Evolutionary conservation across 108 stramenopile genomes (phyloP).

Genomic region (Mayamaea pseudoterrestris): DNA sequence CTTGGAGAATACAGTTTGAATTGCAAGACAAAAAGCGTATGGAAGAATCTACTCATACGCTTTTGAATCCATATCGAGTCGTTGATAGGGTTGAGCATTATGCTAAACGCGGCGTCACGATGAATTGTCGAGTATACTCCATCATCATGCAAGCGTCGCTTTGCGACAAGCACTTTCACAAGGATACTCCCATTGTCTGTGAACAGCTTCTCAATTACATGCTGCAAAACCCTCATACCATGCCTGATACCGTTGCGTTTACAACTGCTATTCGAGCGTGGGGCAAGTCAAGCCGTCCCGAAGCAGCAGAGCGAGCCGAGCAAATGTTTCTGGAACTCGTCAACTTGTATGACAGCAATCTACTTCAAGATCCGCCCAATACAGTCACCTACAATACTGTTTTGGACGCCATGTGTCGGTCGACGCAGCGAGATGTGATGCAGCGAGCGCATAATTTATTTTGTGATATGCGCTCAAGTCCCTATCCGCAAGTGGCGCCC

Average conservation of each 20-base stretch:
- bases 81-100: no score
- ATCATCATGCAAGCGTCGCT: no score
- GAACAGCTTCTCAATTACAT: no score
- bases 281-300: conserved; percentile 1
- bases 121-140: no score
- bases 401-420: neutral
- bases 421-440: neutral
- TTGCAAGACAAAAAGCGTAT: no score
- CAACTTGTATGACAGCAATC: neutral
- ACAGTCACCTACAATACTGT: conserved; percentile 1
- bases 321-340: neutral
- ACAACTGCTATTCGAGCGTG: neutral
- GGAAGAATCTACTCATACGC: no score
- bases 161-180: no score
- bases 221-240: no score
- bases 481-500: neutral
- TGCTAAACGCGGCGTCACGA: no score
- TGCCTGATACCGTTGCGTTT: neutral
- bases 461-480: neutral
- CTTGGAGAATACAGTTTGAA: conserved; percentile 1
- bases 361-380: neutral
- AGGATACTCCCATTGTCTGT: no score
- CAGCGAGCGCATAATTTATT: neutral
- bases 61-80: no score
- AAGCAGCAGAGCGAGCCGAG: neutral